A percentile compares a stretch with the other conserved stretches of the same genome.
phyloP scores from a whole-genome alignment of 352 stramenopile genomes.

The Globisporangium camurandrum region DNA sequence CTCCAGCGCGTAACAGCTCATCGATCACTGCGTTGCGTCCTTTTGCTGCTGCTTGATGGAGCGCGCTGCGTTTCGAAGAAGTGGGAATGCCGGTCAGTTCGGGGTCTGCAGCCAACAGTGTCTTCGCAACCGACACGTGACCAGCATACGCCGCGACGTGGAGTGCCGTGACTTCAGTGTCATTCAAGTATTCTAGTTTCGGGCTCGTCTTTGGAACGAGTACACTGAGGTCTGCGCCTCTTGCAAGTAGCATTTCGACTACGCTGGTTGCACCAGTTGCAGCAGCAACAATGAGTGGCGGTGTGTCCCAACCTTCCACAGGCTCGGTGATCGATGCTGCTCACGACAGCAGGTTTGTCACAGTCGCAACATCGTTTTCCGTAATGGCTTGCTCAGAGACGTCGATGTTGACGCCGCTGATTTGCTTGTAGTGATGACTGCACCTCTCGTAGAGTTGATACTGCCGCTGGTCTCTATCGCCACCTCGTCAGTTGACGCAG shows the following conservation, averaged over 20 bases:
- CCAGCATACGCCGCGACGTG: not conserved
- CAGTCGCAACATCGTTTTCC: not conserved
- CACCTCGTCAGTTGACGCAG: no score
- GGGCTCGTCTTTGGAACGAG: not conserved
- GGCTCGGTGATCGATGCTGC: not conserved
- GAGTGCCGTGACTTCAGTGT: not conserved
- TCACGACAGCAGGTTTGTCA: not conserved
- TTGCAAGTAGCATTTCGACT: not conserved
- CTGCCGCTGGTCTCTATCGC: no score
- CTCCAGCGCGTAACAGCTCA: not conserved
- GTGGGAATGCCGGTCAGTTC: not conserved
- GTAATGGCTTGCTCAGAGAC: not conserved
- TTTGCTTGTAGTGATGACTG: not conserved
- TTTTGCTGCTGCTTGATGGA: not conserved
- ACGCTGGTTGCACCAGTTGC: not conserved
- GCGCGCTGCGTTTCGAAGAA: not conserved
- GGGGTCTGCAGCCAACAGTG: not conserved
- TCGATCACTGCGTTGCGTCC: not conserved
- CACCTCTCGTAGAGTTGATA: no score
- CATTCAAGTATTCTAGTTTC: not conserved
- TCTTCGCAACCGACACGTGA: not conserved
- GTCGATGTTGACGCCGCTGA: not conserved
- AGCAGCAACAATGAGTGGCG: not conserved
- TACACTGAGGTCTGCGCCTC: not conserved
- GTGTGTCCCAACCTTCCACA: not conserved